A percentile compares a stretch with the other conserved stretches of the same genome.
Evolutionary conservation across 768 basidiomycete genomes (phyloP).

Genomic region (Podaxis carcinomalis): DNA sequence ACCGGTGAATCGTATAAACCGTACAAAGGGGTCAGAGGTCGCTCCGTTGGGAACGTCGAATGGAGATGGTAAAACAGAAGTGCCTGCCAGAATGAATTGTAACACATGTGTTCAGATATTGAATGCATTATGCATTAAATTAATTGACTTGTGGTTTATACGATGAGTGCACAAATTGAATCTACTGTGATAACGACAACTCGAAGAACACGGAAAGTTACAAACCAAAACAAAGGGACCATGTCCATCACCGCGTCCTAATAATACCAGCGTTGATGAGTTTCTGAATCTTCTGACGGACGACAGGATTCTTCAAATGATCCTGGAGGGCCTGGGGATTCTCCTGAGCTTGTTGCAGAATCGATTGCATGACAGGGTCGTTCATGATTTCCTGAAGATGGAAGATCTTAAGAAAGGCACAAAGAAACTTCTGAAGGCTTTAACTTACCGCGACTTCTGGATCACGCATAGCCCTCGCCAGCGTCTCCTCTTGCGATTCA

Average conservation of each 20-base stretch:
- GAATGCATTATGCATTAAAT: slow-evolving; percentile 6
- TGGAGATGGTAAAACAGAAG: slow-evolving; percentile 45
- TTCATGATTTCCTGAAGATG: slow-evolving; percentile 67
- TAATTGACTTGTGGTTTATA: neutral
- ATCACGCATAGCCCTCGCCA: slow-evolving; percentile 94
- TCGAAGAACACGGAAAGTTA: neutral
- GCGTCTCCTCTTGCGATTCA: slow-evolving; percentile 90
- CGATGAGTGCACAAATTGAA: neutral
- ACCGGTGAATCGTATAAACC: slow-evolving; percentile 82
- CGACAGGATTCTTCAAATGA: slow-evolving; percentile 91
- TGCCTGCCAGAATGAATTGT: neutral
- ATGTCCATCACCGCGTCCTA: slow-evolving; percentile 59
- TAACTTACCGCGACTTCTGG: slow-evolving; percentile 85
- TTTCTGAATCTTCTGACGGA: slow-evolving; percentile 82
- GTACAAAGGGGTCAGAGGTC: slow-evolving; percentile 84
- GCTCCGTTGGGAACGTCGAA: slow-evolving; percentile 64
- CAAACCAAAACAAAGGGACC: neutral
- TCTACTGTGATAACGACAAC: slow-evolving; percentile 1
- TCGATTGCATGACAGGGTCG: slow-evolving; percentile 92
- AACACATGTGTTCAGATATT: neutral
- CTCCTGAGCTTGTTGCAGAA: slow-evolving; percentile 89
- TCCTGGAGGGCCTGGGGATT: slow-evolving; percentile 89
- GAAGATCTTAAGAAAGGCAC: neutral
- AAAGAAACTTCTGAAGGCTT: neutral
- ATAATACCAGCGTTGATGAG: slow-evolving; percentile 92